phyloP scores from a whole-genome alignment of 2,329 filamentous ascomycete species.

The Verticillium nubilum region DNA sequence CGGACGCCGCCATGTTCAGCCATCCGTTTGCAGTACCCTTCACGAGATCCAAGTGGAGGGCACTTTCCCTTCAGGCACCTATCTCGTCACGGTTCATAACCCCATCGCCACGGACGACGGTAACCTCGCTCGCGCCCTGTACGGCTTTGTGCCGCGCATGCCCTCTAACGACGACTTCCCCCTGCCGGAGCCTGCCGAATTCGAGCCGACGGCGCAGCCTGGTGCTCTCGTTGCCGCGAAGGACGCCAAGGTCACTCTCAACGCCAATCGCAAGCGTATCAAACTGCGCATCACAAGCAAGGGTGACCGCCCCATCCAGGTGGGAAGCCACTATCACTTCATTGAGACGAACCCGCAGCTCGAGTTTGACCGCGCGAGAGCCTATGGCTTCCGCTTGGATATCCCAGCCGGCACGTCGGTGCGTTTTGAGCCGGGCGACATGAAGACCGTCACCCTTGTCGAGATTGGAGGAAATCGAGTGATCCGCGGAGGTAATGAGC shows the following conservation, averaged over 20 bases:
- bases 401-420: constrained; percentile 89
- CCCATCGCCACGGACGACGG: constrained; percentile 84
- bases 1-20: constrained; percentile 84
- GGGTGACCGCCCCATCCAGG: constrained; percentile 86
- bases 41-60: constrained; percentile 89
- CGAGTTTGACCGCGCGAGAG: constrained; percentile 75
- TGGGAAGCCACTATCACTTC: constrained; percentile 94
- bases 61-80: constrained; percentile 85
- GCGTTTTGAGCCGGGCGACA: constrained; percentile 89
- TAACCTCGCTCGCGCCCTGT: constrained; percentile 78
- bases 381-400: constrained; percentile 83
- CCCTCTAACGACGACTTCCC: constrained; percentile 66
- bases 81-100: constrained; percentile 90
- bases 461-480: constrained; percentile 77
- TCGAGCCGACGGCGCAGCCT: constrained; percentile 63
- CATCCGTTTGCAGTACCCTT: constrained; percentile 73
- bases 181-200: constrained; percentile 57
- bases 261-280: constrained; percentile 68
- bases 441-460: constrained; percentile 83
- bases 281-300: constrained; percentile 73
- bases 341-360: constrained; percentile 90
- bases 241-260: constrained; percentile 58
- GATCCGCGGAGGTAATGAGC: constrained; percentile 77
- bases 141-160: constrained; percentile 84
- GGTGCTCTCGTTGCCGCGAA: constrained; percentile 74